phyloP scores from a whole-genome alignment of 768 basidiomycete species.

The Suillus variegatus region DNA sequence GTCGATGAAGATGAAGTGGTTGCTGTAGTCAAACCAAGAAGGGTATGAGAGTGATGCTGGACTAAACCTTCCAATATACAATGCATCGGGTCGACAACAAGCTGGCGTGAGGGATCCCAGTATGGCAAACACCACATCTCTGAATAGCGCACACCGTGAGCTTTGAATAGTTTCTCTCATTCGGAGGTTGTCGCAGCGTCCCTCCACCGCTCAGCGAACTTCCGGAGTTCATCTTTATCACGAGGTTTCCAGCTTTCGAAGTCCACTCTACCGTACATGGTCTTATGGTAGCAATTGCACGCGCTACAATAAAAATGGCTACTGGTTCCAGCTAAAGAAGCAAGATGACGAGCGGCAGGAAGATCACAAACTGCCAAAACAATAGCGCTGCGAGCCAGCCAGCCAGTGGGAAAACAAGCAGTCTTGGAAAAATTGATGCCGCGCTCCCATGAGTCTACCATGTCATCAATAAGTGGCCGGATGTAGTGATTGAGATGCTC shows the following conservation, averaged over 20 bases:
- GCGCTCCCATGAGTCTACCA: slow-evolving; percentile 17
- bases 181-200: slow-evolving; percentile 5
- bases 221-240: slow-evolving; percentile 11
- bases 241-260: slow-evolving; percentile 15
- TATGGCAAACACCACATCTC: slow-evolving; percentile 19
- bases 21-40: neutral
- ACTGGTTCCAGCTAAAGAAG: slow-evolving; percentile 25
- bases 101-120: slow-evolving; percentile 17
- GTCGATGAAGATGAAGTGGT: neutral
- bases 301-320: slow-evolving; percentile 30
- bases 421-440: slow-evolving; percentile 18
- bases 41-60: neutral
- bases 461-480: slow-evolving; percentile 11
- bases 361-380: slow-evolving; percentile 34
- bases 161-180: slow-evolving; percentile 10
- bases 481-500: slow-evolving; percentile 18
- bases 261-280: slow-evolving; percentile 3
- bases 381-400: slow-evolving; percentile 7
- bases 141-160: slow-evolving; percentile 18
- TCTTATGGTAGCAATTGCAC: slow-evolving; percentile 22
- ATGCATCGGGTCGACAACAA: slow-evolving; percentile 25
- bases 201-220: slow-evolving; percentile 13
- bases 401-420: slow-evolving; percentile 13
- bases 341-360: slow-evolving; percentile 22
- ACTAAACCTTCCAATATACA: neutral